These are phyloP conservation scores for Pneumocystis murina DNA, from an alignment of 1,139 yeast species.

Conservation along the genomic window DNA sequence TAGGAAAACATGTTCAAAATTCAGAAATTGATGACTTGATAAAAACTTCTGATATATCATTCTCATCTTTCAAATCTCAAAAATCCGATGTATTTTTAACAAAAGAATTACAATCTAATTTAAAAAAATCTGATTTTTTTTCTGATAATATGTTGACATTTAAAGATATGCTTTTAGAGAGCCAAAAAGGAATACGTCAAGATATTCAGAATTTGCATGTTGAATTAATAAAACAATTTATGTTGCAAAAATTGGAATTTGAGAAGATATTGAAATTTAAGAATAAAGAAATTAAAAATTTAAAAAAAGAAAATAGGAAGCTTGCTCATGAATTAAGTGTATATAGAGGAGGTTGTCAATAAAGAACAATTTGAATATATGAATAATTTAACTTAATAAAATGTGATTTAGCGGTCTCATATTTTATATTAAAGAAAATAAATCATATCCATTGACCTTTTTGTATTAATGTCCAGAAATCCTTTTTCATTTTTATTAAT, in stretches of 20 bases:
- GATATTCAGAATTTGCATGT: neutral
- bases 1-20: neutral
- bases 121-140: neutral
- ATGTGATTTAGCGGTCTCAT: neutral
- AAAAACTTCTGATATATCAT: neutral
- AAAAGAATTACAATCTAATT: neutral
- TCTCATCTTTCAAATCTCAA: neutral
- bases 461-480: slow-evolving; percentile 2
- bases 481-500: slow-evolving; percentile 6
- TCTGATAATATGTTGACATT: neutral
- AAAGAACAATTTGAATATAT: neutral
- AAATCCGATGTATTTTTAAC: neutral
- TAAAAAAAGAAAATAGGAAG: neutral
- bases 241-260: neutral
- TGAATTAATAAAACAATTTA: neutral
- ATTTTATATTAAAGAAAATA: neutral
- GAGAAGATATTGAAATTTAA: neutral
- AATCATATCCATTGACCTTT: neutral
- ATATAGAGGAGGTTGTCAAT: neutral
- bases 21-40: neutral
- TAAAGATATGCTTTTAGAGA: neutral
- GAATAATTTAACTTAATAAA: neutral
- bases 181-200: neutral
- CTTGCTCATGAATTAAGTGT: neutral
- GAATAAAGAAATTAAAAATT: neutral